Base-by-base conservation (phyloP, 345 rosid species). In the Gynandropsis gynandra region DNA sequence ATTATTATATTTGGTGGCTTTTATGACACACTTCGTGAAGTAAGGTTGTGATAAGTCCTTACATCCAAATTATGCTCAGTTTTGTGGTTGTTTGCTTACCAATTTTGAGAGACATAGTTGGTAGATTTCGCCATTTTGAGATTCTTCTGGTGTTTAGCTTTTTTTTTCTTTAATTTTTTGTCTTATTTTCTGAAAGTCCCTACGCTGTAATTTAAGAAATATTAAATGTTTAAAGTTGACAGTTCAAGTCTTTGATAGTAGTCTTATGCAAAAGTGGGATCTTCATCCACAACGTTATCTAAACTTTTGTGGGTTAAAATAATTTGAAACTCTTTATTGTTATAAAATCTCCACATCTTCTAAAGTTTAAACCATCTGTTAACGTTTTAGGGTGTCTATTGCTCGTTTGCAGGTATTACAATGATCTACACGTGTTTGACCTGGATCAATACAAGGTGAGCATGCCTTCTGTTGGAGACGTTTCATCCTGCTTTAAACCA, bases 11-110 rank as follows among this genome's bases (percentile, higher is more conserved):
- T 90, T 60, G 98, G 98, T 53, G 98, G 98, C 74, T 90, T 90
- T 77, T 90, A 90, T 56, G 96, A 90, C 62, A 90, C 98, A 42
- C 92, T 90, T 32, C 80, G 98, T 71, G 98, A 90, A 90, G 96
- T 90, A 74, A 90, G 98, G 98, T 90, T 74, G 86, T 71, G 47
- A 62, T 37, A 10, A 32, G 49, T 61, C 70, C 47, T 47, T 66
- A 41, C 9, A 7, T 45, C 41, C 16, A 8, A 50, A 10, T 4
- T 31, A 44, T 24, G 2, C 29, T 24, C 29, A 2, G 29, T 24
- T 24, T 24, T 5, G 2, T 5, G 29, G 5, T 24, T 24, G 2
- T 24, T 24, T 24, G 29, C 29, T 24, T 24, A 5, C 29, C 29
- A 24, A 24, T 24, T 24, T 5, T 24, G 5, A 24, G 5, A 24